Conservation (phyloP, 2,329 filamentous ascomycete genomes). For the Phaeosphaeria sp. region DNA sequence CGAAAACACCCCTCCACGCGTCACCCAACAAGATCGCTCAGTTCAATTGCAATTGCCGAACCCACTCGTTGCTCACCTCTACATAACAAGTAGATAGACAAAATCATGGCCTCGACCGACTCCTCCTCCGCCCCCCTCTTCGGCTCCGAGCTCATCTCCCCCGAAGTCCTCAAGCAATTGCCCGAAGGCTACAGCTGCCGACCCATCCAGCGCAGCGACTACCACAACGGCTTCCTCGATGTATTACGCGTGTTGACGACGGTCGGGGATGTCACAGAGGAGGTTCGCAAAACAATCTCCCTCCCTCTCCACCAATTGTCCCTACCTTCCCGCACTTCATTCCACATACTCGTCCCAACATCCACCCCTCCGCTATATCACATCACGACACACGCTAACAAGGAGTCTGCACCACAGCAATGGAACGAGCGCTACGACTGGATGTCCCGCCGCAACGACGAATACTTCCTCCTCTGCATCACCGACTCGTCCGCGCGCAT, state of each 20-base stretch:
- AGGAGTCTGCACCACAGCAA: constrained; percentile 16
- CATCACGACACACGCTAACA: constrained; percentile 2
- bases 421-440: constrained; percentile 84
- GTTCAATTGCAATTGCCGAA: constrained; percentile 3
- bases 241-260: constrained; percentile 90
- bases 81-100: too few species aligned
- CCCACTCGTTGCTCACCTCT: too few species aligned
- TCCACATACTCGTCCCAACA: too few species aligned
- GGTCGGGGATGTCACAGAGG: constrained; percentile 82
- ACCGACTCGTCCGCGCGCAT: constrained; percentile 74
- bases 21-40: constrained; percentile 10
- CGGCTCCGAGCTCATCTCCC: constrained; percentile 76
- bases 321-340: too few species aligned
- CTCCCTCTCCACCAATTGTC: background rate
- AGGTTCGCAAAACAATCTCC: constrained; percentile 48
- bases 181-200: constrained; percentile 85
- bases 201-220: constrained; percentile 80
- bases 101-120: constrained; percentile 18
- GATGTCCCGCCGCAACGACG: constrained; percentile 75
- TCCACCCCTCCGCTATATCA: too few species aligned
- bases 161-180: constrained; percentile 73
- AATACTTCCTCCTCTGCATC: constrained; percentile 88
- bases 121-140: constrained; percentile 68
- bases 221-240: constrained; percentile 82
- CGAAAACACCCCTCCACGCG: constrained; percentile 1